Conservation (phyloP, 1,284 basidiomycete species). For the Vanrija sp. region DNA sequence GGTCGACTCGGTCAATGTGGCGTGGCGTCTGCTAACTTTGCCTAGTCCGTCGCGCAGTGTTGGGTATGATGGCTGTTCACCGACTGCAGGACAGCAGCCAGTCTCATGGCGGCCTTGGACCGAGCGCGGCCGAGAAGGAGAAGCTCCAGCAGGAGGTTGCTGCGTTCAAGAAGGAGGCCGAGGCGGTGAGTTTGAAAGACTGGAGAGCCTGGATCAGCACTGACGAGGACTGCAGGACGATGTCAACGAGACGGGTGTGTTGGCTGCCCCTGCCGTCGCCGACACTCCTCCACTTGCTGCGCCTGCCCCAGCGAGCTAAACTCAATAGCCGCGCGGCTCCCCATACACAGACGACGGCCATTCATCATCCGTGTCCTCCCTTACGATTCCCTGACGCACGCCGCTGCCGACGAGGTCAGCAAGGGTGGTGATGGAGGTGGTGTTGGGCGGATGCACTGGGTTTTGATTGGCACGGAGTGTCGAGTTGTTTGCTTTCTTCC, state of each 20-base stretch:
- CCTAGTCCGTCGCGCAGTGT: slow-evolving; percentile 77
- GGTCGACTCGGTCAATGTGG: neutral
- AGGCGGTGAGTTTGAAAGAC: slow-evolving; percentile 52
- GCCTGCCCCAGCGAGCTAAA: too few relatives aligned
- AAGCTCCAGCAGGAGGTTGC: slow-evolving; percentile 61
- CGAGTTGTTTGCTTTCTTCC: too few relatives aligned
- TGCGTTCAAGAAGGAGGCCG: slow-evolving; percentile 75
- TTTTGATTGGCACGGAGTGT: too few relatives aligned
- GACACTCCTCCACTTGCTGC: too few relatives aligned
- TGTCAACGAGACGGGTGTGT: slow-evolving; percentile 17
- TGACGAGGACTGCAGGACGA: slow-evolving; percentile 28
- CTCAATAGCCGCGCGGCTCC: too few relatives aligned
- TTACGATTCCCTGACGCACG: too few relatives aligned
- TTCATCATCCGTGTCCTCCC: too few relatives aligned
- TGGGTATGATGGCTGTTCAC: slow-evolving; percentile 77
- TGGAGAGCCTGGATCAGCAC: neutral
- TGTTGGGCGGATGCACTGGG: too few relatives aligned
- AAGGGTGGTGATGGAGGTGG: too few relatives aligned
- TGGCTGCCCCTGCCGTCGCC: too few relatives aligned
- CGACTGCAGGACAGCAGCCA: slow-evolving; percentile 56
- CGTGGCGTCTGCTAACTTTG: neutral
- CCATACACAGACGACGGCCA: too few relatives aligned
- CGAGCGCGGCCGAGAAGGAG: slow-evolving; percentile 52
- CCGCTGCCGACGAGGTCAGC: too few relatives aligned
- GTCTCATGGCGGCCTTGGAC: slow-evolving; percentile 52